phyloP scores from a whole-genome alignment of 129 eudicot species.

The Glebionis coronaria region DNA sequence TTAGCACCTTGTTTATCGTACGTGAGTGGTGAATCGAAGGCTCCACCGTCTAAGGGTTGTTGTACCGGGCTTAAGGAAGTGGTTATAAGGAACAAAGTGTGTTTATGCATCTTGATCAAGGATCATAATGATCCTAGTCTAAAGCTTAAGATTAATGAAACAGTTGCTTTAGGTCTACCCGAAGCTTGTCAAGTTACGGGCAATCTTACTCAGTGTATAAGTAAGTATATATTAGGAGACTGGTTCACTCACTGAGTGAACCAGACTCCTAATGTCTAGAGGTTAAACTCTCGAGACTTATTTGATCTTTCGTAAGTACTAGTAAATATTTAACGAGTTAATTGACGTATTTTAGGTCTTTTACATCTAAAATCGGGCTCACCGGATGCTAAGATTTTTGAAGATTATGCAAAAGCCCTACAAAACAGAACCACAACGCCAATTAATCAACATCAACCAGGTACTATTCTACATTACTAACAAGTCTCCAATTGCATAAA shows the following conservation, averaged over 20 bases:
- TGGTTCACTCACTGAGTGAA: neutral
- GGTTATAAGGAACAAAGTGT: slow-evolving; percentile 37
- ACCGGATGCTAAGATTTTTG: slow-evolving; percentile 51
- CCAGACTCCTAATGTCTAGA: neutral
- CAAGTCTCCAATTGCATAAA: too few relatives aligned
- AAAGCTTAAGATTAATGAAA: slow-evolving; percentile 58
- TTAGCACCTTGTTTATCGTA: slow-evolving; percentile 61
- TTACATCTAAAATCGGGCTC: slow-evolving; percentile 53
- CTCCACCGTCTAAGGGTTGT: slow-evolving; percentile 67
- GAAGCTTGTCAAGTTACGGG: slow-evolving; percentile 39
- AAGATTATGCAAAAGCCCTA: slow-evolving; percentile 33
- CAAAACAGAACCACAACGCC: slow-evolving; percentile 26
- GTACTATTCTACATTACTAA: neutral
- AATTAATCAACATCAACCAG: slow-evolving; percentile 1
- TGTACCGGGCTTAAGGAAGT: slow-evolving; percentile 57
- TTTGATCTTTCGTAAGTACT: neutral
- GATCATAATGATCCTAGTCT: slow-evolving; percentile 60
- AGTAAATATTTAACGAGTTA: neutral
- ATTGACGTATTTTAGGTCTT: slow-evolving; percentile 28
- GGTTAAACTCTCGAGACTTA: neutral
- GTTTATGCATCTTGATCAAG: slow-evolving; percentile 64
- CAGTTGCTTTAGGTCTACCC: slow-evolving; percentile 65
- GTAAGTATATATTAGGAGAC: slow-evolving; percentile 33
- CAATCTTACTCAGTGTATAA: slow-evolving; percentile 46
- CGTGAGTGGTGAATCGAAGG: slow-evolving; percentile 48